A percentile compares a stretch with the other conserved stretches of the same genome.
Conservation (phyloP, 176 grass and related monocot genomes). For the Lolium perenne region DNA sequence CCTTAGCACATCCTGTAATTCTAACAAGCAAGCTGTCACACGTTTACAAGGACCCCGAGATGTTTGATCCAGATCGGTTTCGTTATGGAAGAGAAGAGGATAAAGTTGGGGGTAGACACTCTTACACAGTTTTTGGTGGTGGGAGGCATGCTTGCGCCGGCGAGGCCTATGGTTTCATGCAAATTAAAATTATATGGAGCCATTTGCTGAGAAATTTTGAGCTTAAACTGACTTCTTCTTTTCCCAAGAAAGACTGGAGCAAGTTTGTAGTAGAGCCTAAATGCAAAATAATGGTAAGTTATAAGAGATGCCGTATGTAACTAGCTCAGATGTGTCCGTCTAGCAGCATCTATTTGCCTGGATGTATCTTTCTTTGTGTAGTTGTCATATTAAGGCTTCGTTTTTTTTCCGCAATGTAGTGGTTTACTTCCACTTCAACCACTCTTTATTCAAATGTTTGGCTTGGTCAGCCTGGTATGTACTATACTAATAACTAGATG, state of each 20-base stretch:
- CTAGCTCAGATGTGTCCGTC: background rate
- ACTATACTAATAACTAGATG: no score
- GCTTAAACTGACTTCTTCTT: background rate
- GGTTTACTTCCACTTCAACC: no score
- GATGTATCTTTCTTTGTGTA: background rate
- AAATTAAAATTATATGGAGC: background rate
- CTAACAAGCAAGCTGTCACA: background rate
- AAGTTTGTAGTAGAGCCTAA: background rate
- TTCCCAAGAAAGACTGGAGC: background rate
- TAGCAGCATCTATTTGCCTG: background rate
- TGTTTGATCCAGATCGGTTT: background rate
- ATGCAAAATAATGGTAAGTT: background rate
- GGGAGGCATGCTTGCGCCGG: background rate
- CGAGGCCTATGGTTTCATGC: background rate
- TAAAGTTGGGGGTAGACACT: background rate
- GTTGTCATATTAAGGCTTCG: no score
- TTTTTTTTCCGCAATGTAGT: no score
- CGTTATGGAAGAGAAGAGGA: background rate
- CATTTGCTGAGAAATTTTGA: conserved; percentile 3
- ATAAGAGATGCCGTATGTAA: background rate
- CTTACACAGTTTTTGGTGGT: background rate
- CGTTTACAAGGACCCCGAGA: background rate
- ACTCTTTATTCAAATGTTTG: no score
- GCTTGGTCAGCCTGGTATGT: no score
- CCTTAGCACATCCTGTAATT: background rate